Conservation (phyloP, 2,329 filamentous ascomycete genomes). For the Pleoardoris graminearum region DNA sequence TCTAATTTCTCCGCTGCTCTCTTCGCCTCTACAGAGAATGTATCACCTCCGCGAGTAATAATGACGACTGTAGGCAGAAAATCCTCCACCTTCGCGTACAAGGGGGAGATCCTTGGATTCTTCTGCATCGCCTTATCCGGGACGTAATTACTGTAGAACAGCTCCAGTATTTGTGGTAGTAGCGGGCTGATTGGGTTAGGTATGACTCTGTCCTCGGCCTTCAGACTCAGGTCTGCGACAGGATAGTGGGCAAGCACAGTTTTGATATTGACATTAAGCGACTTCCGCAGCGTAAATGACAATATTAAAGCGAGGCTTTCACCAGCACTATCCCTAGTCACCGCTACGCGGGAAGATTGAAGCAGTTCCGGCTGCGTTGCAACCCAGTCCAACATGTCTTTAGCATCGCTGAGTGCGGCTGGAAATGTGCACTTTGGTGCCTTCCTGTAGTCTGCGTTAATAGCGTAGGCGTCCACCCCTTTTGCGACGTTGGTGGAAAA, state of each 20-base stretch:
- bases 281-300: conserved; percentile 19
- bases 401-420: conserved; percentile 42
- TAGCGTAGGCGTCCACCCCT: conserved; percentile 32
- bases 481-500: conserved; percentile 44
- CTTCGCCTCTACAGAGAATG: conserved; percentile 43
- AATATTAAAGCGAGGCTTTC: conserved; percentile 45
- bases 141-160: conserved; percentile 45
- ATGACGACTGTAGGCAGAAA: conserved; percentile 37
- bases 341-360: conserved; percentile 34
- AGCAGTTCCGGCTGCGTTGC: conserved; percentile 33
- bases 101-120: conserved; percentile 43
- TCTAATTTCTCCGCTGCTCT: conserved; percentile 36
- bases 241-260: conserved; percentile 41
- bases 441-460: conserved; percentile 46
- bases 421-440: conserved; percentile 47
- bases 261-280: conserved; percentile 38
- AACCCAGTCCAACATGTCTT: conserved; percentile 41
- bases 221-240: conserved; percentile 35
- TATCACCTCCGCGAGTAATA: conserved; percentile 44
- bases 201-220: conserved; percentile 33
- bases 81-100: conserved; percentile 26
- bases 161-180: conserved; percentile 18
- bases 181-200: conserved; percentile 25
- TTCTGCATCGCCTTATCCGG: conserved; percentile 27
- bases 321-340: conserved; percentile 50